Conservation (phyloP, 2,329 filamentous ascomycete species). For the Daldinia sp. region DNA sequence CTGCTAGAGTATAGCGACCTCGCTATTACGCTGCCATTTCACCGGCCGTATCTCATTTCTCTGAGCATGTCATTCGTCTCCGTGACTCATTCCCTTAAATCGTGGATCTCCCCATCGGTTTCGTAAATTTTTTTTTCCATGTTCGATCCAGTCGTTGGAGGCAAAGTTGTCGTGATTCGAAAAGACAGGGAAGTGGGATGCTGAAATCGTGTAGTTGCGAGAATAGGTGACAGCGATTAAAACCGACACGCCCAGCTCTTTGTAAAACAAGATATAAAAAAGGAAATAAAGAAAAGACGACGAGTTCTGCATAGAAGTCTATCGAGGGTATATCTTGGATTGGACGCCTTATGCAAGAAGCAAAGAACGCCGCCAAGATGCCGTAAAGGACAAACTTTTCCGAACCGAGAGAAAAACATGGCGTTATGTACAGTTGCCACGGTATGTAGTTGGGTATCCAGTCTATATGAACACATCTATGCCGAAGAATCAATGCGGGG, state of each 20-base stretch:
- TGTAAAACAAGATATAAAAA: not conserved
- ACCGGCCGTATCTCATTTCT: constrained; percentile 3
- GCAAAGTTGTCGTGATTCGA: not conserved
- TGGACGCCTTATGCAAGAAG: constrained; percentile 42
- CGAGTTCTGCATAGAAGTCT: constrained; percentile 33
- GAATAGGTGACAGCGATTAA: constrained; percentile 4
- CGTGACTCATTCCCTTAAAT: constrained; percentile 1
- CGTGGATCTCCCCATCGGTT: not conserved
- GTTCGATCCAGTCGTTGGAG: constrained; percentile 9
- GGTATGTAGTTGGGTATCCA: constrained; percentile 43
- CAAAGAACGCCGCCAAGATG: constrained; percentile 42
- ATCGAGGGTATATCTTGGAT: constrained; percentile 41
- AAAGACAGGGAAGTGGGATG: not conserved
- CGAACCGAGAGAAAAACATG: constrained; percentile 39
- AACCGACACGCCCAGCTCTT: not conserved
- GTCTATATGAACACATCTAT: constrained; percentile 46
- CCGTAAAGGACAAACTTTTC: constrained; percentile 43
- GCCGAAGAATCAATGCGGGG: constrained; percentile 37
- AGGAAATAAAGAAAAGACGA: constrained; percentile 15
- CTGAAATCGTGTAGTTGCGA: not conserved
- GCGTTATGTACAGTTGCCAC: constrained; percentile 32
- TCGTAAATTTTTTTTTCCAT: constrained; percentile 3
- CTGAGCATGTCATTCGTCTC: constrained; percentile 17
- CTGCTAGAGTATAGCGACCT: not conserved
- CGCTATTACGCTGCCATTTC: not conserved